Conservation (phyloP, 2,329 filamentous ascomycete genomes). For the Fusarium temperatum region DNA sequence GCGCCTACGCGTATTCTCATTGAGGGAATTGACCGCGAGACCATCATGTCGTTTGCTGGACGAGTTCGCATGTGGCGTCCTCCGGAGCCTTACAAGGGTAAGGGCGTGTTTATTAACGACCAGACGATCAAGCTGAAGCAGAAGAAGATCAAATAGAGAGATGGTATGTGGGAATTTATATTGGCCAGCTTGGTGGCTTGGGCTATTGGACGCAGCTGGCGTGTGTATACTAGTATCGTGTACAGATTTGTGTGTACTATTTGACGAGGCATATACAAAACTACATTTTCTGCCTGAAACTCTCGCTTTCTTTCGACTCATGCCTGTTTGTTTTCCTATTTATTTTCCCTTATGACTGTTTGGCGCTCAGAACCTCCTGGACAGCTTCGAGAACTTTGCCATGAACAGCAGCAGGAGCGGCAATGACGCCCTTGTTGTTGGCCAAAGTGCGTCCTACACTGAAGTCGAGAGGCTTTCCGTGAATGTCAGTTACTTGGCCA, state of each 20-base stretch:
- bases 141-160: constrained; percentile 88
- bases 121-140: constrained; percentile 98
- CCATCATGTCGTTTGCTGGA: constrained; percentile 91
- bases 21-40: constrained; percentile 86
- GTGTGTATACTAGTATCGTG: constrained; percentile 45
- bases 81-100: constrained; percentile 98
- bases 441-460: constrained; percentile 83
- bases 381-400: constrained; percentile 81
- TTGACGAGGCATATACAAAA: constrained; percentile 44
- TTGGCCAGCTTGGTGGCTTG: constrained; percentile 17
- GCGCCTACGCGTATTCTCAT: constrained; percentile 91
- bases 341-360: constrained; percentile 36
- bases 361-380: constrained; percentile 73
- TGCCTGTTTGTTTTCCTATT: background rate
- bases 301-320: constrained; percentile 13
- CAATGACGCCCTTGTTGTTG: constrained; percentile 93
- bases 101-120: constrained; percentile 97
- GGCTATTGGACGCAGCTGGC: constrained; percentile 39
- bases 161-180: background rate
- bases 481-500: constrained; percentile 88
- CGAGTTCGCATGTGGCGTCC: constrained; percentile 86
- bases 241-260: constrained; percentile 46
- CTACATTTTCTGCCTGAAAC: constrained; percentile 28
- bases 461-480: constrained; percentile 88
- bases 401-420: constrained; percentile 82